phyloP scores from a whole-genome alignment of 768 basidiomycete species.

The Leucocoprinus sp. region DNA sequence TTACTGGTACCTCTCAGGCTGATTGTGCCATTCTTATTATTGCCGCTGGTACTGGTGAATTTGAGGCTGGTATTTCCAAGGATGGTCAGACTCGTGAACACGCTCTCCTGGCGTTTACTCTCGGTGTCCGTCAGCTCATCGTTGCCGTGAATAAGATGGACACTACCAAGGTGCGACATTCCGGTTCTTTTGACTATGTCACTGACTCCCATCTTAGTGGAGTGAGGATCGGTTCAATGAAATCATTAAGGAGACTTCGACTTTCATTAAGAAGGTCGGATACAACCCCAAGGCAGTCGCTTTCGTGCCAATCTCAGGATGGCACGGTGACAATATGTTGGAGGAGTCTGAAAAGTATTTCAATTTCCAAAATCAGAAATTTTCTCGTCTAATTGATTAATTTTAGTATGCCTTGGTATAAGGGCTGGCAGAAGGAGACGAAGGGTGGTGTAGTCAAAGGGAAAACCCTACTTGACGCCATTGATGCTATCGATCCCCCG shows the following conservation, averaged over 20 bases:
- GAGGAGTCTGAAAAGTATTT: conserved; percentile 92
- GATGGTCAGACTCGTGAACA: conserved; percentile 99
- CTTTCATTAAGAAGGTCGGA: conserved; percentile 99
- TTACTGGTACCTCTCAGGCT: conserved; percentile 99
- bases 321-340: conserved; percentile 99
- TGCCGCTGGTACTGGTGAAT: conserved; percentile 98
- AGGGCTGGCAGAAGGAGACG: conserved; percentile 97
- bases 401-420: conserved; percentile 96
- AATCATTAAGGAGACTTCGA: conserved; percentile 96
- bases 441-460: conserved; percentile 93
- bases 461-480: conserved; percentile 99
- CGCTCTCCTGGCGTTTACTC: conserved; percentile 98
- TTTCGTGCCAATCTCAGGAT: conserved; percentile 99
- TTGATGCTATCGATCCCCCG: conserved; percentile 98
- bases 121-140: conserved; percentile 99
- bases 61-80: conserved; percentile 99
- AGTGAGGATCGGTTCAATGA: conserved; percentile 99
- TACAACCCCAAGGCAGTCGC: conserved; percentile 99
- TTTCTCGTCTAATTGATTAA: conserved; percentile 12
- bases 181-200: not conserved
- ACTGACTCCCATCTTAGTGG: conserved; percentile 53
- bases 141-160: conserved; percentile 99
- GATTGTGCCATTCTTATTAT: conserved; percentile 99
- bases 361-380: not conserved
- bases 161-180: conserved; percentile 75